Conservation (phyloP, 2,329 filamentous ascomycete species). For the Chaetomium globosum region DNA sequence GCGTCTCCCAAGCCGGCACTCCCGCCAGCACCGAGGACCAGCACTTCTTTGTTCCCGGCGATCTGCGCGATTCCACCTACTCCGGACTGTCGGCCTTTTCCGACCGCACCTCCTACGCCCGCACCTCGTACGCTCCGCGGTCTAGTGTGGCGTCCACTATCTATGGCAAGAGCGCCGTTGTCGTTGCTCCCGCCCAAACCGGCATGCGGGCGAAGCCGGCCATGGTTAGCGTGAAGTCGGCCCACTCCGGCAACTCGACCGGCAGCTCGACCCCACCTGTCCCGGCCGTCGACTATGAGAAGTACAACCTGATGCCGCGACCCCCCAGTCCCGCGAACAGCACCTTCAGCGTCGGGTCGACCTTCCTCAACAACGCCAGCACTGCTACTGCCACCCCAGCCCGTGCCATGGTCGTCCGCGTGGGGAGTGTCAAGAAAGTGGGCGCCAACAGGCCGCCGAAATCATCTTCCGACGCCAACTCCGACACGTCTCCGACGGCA, state of each 20-base stretch:
- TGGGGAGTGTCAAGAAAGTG: constrained; percentile 56
- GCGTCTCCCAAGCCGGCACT: constrained; percentile 60
- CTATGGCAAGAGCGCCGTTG: constrained; percentile 86
- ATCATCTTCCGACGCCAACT: constrained; percentile 35
- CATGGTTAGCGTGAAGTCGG: constrained; percentile 86
- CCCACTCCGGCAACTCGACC: constrained; percentile 56
- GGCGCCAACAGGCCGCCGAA: constrained; percentile 40
- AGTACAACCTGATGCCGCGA: constrained; percentile 50
- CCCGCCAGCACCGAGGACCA: constrained; percentile 69
- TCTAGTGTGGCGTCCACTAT: constrained; percentile 89
- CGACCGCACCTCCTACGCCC: constrained; percentile 64
- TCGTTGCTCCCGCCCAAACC: constrained; percentile 80
- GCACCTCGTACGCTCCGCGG: constrained; percentile 61
- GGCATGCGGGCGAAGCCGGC: constrained; percentile 86
- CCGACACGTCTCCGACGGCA: constrained; percentile 31
- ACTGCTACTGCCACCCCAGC: constrained; percentile 59
- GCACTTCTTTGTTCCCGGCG: constrained; percentile 90
- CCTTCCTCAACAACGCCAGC: constrained; percentile 67
- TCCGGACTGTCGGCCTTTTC: constrained; percentile 70
- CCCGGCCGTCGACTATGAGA: constrained; percentile 68
- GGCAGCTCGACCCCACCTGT: constrained; percentile 67
- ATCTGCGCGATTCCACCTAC: constrained; percentile 88
- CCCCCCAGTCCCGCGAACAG: constrained; percentile 58
- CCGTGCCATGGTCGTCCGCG: constrained; percentile 62
- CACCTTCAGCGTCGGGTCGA: constrained; percentile 68